A percentile compares a stretch with the other conserved stretches of the same genome.
phyloP scores from a whole-genome alignment of 805 yeast genomes.

The Ogataea glucozyma region DNA sequence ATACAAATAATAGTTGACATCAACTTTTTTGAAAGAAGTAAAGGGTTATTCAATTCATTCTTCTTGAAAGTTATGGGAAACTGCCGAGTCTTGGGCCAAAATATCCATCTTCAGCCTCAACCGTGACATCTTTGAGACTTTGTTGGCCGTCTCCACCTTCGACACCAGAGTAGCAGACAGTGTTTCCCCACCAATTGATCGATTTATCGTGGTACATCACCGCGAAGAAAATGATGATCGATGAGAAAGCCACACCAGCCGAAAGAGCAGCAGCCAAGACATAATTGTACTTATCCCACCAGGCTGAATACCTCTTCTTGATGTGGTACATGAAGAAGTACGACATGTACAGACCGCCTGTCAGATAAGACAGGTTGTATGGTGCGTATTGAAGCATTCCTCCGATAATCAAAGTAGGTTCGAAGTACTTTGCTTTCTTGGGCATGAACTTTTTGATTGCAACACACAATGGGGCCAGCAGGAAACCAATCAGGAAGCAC shows the following conservation, averaged over 20 bases:
- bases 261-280: conserved; percentile 65
- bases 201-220: conserved; percentile 40
- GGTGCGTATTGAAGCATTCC: conserved; percentile 70
- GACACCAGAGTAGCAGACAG: conserved; percentile 30
- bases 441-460: conserved; percentile 40
- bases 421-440: conserved; percentile 15
- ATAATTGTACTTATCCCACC: conserved; percentile 81
- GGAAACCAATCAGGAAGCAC: conserved; percentile 63
- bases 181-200: conserved; percentile 70
- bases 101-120: conserved; percentile 12
- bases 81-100: conserved; percentile 11
- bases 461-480: conserved; percentile 45
- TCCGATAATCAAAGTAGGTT: conserved; percentile 62
- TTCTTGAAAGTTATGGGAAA: neutral
- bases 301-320: conserved; percentile 53
- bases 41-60: neutral
- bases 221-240: conserved; percentile 56
- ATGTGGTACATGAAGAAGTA: conserved; percentile 52
- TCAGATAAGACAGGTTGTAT: conserved; percentile 68
- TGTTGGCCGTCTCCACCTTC: conserved; percentile 18
- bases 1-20: too few species aligned
- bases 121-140: conserved; percentile 7
- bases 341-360: conserved; percentile 56
- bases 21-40: too few species aligned
- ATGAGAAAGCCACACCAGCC: conserved; percentile 65